Evolutionary conservation across 2,329 filamentous ascomycete species (phyloP).

Genomic region (Ustulina deusta): DNA sequence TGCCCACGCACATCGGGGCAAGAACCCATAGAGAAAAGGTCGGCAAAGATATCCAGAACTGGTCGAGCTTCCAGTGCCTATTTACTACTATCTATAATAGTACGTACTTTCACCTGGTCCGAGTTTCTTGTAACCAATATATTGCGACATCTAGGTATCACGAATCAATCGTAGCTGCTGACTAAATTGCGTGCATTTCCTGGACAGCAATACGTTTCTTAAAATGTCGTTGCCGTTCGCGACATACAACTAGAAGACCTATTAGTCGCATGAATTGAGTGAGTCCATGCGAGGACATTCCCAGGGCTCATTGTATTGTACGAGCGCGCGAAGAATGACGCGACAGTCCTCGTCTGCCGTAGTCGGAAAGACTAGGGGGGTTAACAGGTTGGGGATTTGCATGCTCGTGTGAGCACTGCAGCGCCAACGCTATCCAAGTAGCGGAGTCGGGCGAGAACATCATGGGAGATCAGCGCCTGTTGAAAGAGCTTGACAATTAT

Average conservation of each 20-base stretch:
- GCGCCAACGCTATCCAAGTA: conserved; percentile 9
- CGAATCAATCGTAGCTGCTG: conserved; percentile 58
- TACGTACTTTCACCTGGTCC: conserved; percentile 35
- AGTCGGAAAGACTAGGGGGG: neutral
- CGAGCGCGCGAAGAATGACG: conserved; percentile 42
- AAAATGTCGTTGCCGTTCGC: conserved; percentile 53
- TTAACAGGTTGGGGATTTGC: conserved; percentile 13
- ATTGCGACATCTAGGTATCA: conserved; percentile 47
- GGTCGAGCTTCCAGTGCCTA: conserved; percentile 51
- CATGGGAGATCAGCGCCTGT: neutral
- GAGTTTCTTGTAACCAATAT: neutral
- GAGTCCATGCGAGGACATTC: conserved; percentile 21
- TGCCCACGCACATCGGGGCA: conserved; percentile 46
- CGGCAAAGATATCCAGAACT: conserved; percentile 50
- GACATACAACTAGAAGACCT: conserved; percentile 57
- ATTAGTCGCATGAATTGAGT: conserved; percentile 57
- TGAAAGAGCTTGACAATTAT: conserved; percentile 53
- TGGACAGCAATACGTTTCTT: conserved; percentile 53
- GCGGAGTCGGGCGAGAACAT: conserved; percentile 41
- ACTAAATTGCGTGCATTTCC: conserved; percentile 56
- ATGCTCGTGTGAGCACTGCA: conserved; percentile 17
- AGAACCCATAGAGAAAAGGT: conserved; percentile 41
- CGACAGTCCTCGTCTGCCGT: conserved; percentile 25
- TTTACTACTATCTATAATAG: conserved; percentile 52
- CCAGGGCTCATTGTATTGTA: conserved; percentile 6